Evolutionary conservation across 768 basidiomycete species (phyloP), one percentile per base, ranked within the genome.

Genomic region (Leccinum rimulosum): DNA sequence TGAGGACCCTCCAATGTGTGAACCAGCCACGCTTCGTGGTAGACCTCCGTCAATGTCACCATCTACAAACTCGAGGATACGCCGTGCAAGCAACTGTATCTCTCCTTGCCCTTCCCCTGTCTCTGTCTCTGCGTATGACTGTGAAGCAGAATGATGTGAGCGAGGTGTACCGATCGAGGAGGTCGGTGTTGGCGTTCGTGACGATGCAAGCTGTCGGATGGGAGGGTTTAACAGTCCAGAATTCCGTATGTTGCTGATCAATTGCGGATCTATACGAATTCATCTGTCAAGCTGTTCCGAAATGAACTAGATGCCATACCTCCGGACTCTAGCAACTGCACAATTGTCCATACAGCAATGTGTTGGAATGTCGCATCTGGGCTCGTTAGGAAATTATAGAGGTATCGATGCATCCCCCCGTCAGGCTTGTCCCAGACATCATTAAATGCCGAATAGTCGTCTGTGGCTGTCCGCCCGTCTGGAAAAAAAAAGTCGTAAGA

Each of bases 311-410:
- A 19, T 1, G 2, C 64, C 78, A 47, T 64, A 91, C 90, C 92
- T 61, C 93, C 91, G n/a, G 96, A 96, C 72, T 99, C 97, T 28
- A 99, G 80, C 22, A 99, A 77, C 70, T 99, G 97, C 27, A 98
- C 95, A 64, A 98, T 95, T 0, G 97, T 98, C 97, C 97, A 99
- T 48, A 99, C 95, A 35, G 97, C 97, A 62, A 98, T 99, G 70
- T 99, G 97, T 73, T 98, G 95, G 88, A 99, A 99, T 1, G 97
- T 99, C 14, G 93, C 89, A 69, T 99, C 97, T 6, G 90, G 79
- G 69, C 92, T 95, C 45, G 86, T 92, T 66, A 99, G 76, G 85
- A 99, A 99, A 49, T 93, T 85, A 70, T 93, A 89, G 48, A 99
- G 80, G 75, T 99, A 99, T 60, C 84, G 84, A 73, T 98, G 96